Evolutionary conservation across 768 basidiomycete genomes (phyloP).

Genomic region (Lentinula aciculospora): DNA sequence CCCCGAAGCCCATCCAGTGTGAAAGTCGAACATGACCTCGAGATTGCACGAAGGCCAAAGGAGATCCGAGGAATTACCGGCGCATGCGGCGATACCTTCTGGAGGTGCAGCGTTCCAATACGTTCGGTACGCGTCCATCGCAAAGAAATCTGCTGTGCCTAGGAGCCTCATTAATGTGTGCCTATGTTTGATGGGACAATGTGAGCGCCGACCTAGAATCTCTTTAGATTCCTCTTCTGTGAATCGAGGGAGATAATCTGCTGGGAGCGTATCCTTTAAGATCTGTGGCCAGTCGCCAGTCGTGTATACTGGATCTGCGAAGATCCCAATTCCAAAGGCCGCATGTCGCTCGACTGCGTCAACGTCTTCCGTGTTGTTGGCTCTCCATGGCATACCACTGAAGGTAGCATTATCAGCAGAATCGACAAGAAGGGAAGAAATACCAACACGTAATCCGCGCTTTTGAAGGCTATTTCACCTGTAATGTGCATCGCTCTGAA

Average conservation of each 20-base stretch:
- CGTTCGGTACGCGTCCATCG: slow-evolving; percentile 42
- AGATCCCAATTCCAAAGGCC: slow-evolving; percentile 44
- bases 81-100: slow-evolving; percentile 39
- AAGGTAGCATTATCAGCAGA: neutral
- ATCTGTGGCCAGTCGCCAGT: slow-evolving; percentile 49
- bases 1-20: slow-evolving; percentile 43
- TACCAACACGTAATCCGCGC: slow-evolving; percentile 43
- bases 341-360: slow-evolving; percentile 43
- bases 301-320: slow-evolving; percentile 44
- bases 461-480: slow-evolving; percentile 52
- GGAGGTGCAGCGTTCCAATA: slow-evolving; percentile 35
- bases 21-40: slow-evolving; percentile 32
- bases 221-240: slow-evolving; percentile 39
- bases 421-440: neutral
- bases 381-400: slow-evolving; percentile 42
- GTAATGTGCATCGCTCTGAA: slow-evolving; percentile 42
- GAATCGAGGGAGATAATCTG: slow-evolving; percentile 41
- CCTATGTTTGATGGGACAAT: neutral
- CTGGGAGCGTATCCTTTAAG: slow-evolving; percentile 42
- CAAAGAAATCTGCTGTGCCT: slow-evolving; percentile 50
- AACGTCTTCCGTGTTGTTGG: slow-evolving; percentile 36
- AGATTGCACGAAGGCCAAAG: slow-evolving; percentile 48
- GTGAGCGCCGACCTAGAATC: slow-evolving; percentile 26
- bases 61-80: slow-evolving; percentile 35
- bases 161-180: neutral